Conservation (phyloP, 2,329 filamentous ascomycete genomes). For the Colletotrichum cuscutae region DNA sequence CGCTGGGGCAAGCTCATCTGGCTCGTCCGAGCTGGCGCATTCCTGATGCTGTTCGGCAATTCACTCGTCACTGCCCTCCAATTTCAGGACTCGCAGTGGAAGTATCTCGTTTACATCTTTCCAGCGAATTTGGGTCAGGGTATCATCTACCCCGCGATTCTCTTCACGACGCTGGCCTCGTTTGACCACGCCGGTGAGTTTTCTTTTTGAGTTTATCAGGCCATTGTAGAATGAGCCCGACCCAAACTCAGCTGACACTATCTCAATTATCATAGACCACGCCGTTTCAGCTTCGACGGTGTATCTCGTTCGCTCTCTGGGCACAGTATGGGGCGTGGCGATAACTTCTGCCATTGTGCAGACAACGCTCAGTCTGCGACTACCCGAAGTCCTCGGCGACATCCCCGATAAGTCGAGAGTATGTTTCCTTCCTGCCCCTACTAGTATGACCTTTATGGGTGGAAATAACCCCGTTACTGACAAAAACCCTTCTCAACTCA, state of each 20-base stretch:
- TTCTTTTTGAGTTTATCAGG: not conserved
- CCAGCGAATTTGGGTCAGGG: constrained; percentile 69
- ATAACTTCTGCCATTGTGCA: constrained; percentile 71
- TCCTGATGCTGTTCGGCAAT: constrained; percentile 65
- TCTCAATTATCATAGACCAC: constrained; percentile 58
- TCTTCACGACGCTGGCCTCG: constrained; percentile 71
- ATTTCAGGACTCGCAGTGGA: constrained; percentile 61
- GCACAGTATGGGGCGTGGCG: constrained; percentile 73
- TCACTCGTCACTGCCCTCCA: constrained; percentile 59
- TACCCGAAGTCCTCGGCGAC: constrained; percentile 63
- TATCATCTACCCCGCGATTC: constrained; percentile 65
- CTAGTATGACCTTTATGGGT: not conserved
- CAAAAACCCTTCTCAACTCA: constrained; percentile 43
- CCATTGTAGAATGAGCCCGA: not conserved
- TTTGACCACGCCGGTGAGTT: constrained; percentile 68
- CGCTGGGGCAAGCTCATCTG: constrained; percentile 62
- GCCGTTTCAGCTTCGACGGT: constrained; percentile 71
- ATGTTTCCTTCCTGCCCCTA: constrained; percentile 41
- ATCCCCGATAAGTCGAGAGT: constrained; percentile 69
- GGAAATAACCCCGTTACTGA: constrained; percentile 12
- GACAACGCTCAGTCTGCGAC: constrained; percentile 65
- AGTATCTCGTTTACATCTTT: constrained; percentile 67
- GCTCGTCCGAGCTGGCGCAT: constrained; percentile 61
- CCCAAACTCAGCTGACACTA: not conserved
- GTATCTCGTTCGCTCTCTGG: constrained; percentile 72